A percentile compares a stretch with the other conserved stretches of the same genome.
These are phyloP conservation scores for Wickerhamomyces canadensis DNA, from an alignment of 805 yeast species.

Conservation along the genomic window DNA sequence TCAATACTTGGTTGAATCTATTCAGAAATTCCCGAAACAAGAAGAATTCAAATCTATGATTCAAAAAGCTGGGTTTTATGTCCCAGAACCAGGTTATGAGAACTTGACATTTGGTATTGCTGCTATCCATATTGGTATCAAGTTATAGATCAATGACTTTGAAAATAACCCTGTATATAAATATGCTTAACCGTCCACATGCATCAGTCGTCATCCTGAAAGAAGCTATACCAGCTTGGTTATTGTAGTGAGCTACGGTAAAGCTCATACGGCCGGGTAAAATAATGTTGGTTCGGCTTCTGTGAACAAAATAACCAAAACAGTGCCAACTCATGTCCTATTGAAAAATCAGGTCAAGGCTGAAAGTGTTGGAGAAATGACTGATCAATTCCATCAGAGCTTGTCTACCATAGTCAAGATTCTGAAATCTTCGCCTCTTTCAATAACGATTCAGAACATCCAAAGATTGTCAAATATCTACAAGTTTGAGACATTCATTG, in stretches of 20 bases:
- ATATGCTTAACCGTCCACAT: too few species aligned
- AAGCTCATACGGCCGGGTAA: too few species aligned
- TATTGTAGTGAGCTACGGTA: too few species aligned
- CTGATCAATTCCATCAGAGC: slow-evolving; percentile 19
- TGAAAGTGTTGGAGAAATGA: slow-evolving; percentile 9
- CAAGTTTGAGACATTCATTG: slow-evolving; percentile 23
- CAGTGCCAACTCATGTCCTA: too few species aligned
- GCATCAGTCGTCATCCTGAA: too few species aligned
- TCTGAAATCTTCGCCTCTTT: slow-evolving; percentile 18
- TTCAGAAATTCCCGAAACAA: slow-evolving; percentile 86
- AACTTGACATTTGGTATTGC: slow-evolving; percentile 92
- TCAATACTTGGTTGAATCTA: slow-evolving; percentile 93
- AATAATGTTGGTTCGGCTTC: too few species aligned
- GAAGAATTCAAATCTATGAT: slow-evolving; percentile 89
- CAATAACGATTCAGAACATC: slow-evolving; percentile 19
- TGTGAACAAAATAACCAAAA: too few species aligned
- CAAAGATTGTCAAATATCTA: slow-evolving; percentile 23
- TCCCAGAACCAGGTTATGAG: slow-evolving; percentile 89
- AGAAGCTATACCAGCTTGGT: too few species aligned
- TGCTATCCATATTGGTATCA: slow-evolving; percentile 92
- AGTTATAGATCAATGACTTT: slow-evolving; percentile 52
- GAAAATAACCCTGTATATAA: not conserved
- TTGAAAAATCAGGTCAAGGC: not conserved
- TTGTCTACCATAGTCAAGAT: slow-evolving; percentile 15
- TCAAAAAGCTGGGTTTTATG: slow-evolving; percentile 88